Conservation (phyloP, 1,284 basidiomycete genomes). For the Xanthoconium separans region DNA sequence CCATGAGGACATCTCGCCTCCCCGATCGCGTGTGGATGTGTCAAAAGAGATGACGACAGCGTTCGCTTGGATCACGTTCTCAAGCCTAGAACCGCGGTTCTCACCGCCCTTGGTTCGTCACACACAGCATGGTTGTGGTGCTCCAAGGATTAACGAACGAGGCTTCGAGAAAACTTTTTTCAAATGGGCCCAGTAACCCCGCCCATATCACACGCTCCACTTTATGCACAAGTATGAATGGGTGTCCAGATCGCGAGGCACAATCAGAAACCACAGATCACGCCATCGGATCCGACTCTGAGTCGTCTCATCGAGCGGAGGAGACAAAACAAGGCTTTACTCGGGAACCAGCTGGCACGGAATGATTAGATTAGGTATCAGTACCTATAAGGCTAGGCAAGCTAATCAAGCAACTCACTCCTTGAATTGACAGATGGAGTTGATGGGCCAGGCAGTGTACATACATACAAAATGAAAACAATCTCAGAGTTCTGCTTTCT, state of each 20-base stretch:
- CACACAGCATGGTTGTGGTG: not conserved
- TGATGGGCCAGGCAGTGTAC: not conserved
- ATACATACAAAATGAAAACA: slow-evolving; percentile 5
- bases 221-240: too few species aligned
- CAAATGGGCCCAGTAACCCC: too few species aligned
- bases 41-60: too few species aligned
- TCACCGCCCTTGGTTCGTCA: not conserved
- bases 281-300: too few species aligned
- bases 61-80: not conserved
- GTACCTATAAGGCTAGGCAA: too few species aligned
- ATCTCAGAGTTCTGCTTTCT: slow-evolving; percentile 3
- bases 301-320: not conserved
- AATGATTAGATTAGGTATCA: not conserved
- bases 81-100: not conserved
- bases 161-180: not conserved
- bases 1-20: not conserved
- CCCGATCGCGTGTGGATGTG: too few species aligned
- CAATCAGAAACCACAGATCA: too few species aligned
- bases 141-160: not conserved
- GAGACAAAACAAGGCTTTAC: not conserved
- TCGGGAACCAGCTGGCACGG: not conserved
- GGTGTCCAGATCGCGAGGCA: too few species aligned
- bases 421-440: slow-evolving; percentile 1
- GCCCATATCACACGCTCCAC: too few species aligned
- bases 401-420: not conserved